These are phyloP conservation scores for Klebsormidium nitens DNA, from an alignment of 139 green algal genomes.

Conservation along the genomic window DNA sequence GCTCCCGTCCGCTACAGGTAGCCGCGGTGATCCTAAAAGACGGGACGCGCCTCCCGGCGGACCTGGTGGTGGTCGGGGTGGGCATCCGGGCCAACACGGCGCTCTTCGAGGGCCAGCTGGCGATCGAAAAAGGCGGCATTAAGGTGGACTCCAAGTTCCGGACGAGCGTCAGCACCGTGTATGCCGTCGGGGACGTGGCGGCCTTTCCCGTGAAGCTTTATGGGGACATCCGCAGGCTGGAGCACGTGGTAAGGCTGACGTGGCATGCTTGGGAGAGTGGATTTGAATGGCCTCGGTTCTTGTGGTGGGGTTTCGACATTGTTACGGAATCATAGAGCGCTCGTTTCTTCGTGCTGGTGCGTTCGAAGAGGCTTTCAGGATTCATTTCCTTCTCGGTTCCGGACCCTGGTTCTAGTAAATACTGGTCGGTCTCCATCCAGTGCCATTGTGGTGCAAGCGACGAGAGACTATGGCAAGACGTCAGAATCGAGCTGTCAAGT, in stretches of 20 bases:
- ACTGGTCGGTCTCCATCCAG: too few species aligned
- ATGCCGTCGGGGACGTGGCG: slow-evolving; percentile 80
- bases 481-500: too few species aligned
- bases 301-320: too few species aligned
- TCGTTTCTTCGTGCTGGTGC: too few species aligned
- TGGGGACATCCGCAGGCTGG: slow-evolving; percentile 61
- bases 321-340: too few species aligned
- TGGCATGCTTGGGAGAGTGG: too few species aligned
- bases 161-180: slow-evolving; percentile 23
- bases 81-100: slow-evolving; percentile 66
- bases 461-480: too few species aligned
- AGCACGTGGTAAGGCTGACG: slow-evolving; percentile 92
- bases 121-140: slow-evolving; percentile 66
- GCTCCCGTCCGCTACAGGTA: slow-evolving; percentile 14
- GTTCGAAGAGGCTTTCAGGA: too few species aligned
- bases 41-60: slow-evolving; percentile 49
- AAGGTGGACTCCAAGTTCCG: slow-evolving; percentile 65
- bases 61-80: slow-evolving; percentile 77
- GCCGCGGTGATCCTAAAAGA: slow-evolving; percentile 52
- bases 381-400: too few species aligned
- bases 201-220: slow-evolving; percentile 68
- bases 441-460: too few species aligned
- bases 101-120: slow-evolving; percentile 57
- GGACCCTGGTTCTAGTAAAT: too few species aligned
- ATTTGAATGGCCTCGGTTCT: too few species aligned